Percentiles rank a stretch among this genome's conserved stretches.
Evolutionary conservation across 2,329 filamentous ascomycete genomes (phyloP).

Genomic region (Alternaria sp.): DNA sequence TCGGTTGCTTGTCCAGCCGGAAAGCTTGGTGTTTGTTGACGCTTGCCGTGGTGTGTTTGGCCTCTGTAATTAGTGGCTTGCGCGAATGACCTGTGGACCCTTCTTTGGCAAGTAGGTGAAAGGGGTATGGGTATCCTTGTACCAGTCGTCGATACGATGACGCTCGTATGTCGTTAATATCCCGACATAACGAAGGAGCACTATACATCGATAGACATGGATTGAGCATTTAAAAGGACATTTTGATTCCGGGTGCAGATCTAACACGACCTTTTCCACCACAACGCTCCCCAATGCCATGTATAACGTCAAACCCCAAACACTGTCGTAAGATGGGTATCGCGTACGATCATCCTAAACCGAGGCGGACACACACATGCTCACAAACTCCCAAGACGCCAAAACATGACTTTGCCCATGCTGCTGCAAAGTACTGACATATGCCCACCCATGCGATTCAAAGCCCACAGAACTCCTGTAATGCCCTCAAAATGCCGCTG

Average conservation of each 20-base stretch:
- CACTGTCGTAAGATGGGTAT: constrained; percentile 38
- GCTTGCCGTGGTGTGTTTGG: constrained; percentile 7
- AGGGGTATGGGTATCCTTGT: constrained; percentile 18
- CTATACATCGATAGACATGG: background rate
- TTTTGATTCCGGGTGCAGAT: background rate
- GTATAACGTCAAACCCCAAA: constrained; percentile 15
- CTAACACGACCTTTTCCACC: background rate
- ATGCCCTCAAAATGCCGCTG: constrained; percentile 48
- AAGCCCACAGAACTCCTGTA: constrained; percentile 44
- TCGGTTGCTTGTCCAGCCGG: background rate
- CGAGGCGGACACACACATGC: constrained; percentile 11
- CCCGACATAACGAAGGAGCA: background rate
- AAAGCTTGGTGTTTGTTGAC: constrained; percentile 22
- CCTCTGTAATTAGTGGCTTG: background rate
- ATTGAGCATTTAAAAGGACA: background rate
- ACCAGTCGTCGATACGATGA: background rate
- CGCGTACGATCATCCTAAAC: constrained; percentile 27
- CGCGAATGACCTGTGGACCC: constrained; percentile 3
- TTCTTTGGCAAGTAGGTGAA: constrained; percentile 3
- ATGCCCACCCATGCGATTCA: constrained; percentile 26
- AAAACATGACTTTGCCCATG: constrained; percentile 21
- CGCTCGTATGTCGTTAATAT: background rate
- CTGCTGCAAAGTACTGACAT: constrained; percentile 25
- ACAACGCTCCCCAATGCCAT: background rate
- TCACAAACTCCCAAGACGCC: constrained; percentile 41